A percentile compares a stretch with the other conserved stretches of the same genome.
These are phyloP conservation scores for Microstegium vimineum DNA, from an alignment of 176 grass and related monocot genomes.

Conservation along the genomic window DNA sequence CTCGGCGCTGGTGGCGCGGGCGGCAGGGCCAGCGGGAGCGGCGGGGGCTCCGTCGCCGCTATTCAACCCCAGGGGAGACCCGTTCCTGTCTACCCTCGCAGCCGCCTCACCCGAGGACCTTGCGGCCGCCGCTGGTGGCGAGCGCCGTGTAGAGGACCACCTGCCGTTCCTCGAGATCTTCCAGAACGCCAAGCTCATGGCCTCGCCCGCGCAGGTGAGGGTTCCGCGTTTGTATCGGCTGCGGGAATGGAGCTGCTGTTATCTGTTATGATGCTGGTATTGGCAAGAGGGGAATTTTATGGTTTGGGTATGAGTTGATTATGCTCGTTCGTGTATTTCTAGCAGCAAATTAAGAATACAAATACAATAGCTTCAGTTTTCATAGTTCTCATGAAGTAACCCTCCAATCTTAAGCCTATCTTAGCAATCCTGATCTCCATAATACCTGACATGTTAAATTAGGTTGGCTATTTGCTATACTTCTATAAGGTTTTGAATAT, in stretches of 20 bases:
- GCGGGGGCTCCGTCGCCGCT: constrained; percentile 25
- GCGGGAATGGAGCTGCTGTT: not conserved
- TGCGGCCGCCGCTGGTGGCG: constrained; percentile 27
- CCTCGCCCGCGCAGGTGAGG: constrained; percentile 66
- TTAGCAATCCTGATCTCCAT: not conserved
- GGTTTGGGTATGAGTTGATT: not conserved
- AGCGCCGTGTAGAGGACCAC: constrained; percentile 44
- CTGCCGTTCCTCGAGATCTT: constrained; percentile 78
- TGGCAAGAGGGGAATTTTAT: not conserved
- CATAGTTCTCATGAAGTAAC: not conserved
- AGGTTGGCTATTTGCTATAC: not conserved
- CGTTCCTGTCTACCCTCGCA: constrained; percentile 42
- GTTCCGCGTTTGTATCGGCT: not conserved
- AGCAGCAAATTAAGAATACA: not conserved
- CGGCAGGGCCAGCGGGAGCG: not conserved
- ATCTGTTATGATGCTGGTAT: not conserved
- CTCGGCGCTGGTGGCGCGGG: constrained; percentile 31
- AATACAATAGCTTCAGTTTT: not conserved
- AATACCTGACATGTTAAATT: not conserved
- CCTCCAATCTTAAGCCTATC: not conserved
- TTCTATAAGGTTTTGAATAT: not conserved
- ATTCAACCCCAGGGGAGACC: constrained; percentile 51
- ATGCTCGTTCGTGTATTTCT: not conserved
- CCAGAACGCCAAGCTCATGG: constrained; percentile 75
- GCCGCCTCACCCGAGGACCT: constrained; percentile 43